Base-by-base conservation (phyloP, 2,329 filamentous ascomycete species). In the Didymella exigua region DNA sequence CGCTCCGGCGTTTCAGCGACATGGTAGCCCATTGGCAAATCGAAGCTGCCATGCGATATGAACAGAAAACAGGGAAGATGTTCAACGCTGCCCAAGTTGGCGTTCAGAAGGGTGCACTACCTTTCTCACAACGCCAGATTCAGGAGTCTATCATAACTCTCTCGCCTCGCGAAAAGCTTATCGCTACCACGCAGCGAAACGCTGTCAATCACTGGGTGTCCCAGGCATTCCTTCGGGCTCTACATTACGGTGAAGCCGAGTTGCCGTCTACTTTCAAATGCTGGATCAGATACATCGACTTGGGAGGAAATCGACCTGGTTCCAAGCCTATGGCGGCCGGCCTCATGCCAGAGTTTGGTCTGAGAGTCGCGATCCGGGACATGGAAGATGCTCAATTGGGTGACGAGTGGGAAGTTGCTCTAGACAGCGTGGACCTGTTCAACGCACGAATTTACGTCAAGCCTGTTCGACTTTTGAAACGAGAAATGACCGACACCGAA, bases 1-100 rank as follows among this genome's bases (percentile, higher is more conserved):
- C 86, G 1, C 76, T 88, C 19, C 81, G 86, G 45, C 79, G 85
- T 31, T 87, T 83, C 68, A 78, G 76, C 41, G 86, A 88, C 69
- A 78, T 88, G 67, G 77, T 88, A 40, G 75, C 79, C 10, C 85
- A 87, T 66, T 88, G 86, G 79, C 85, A 88, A 61, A 85, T 87
- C 41, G 84, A 87, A 74, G 82, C 84, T 6, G 84, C 83, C 1
- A 62, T 88, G 34, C 81, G 82, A 10, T 78, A 82, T 57, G 85
- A 87, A 70, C 77, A 80, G 10, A 64, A 72, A 26, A 75, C 77
- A 4, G 78, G 79, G 13, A 68, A 71, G 18, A 75, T 66, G n/a
- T 73, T 83, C 21, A 62, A 78, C 42, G 61, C 63, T 5, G 52
- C 63, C 3, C 31, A 56, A 6, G 14, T 18, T 14, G 49, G 52